These are phyloP conservation scores for Sarocladium brachiariae DNA, from an alignment of 2,329 filamentous ascomycete species.

Conservation along the genomic window DNA sequence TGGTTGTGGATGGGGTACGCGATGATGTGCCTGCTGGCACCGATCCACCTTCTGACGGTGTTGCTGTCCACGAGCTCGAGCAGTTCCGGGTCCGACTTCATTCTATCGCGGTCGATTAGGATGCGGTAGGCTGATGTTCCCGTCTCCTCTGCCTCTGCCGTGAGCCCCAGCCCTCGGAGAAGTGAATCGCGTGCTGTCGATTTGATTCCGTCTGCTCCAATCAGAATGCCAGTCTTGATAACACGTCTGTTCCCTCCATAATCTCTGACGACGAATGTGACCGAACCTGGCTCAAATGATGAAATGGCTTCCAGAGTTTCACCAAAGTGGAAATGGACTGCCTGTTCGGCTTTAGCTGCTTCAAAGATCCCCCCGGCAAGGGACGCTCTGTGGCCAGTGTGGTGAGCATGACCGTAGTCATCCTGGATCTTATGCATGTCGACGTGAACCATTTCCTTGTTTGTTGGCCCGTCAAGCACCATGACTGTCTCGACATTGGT, in stretches of 20 bases:
- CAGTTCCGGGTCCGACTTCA: constrained; percentile 61
- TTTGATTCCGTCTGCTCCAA: constrained; percentile 49
- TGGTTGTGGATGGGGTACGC: constrained; percentile 59
- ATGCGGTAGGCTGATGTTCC: constrained; percentile 49
- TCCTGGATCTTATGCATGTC: constrained; percentile 59
- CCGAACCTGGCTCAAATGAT: constrained; percentile 47
- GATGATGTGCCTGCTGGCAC: constrained; percentile 60
- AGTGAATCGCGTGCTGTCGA: constrained; percentile 41
- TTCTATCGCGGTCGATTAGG: constrained; percentile 46
- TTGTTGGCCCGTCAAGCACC: constrained; percentile 55
- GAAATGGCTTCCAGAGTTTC: constrained; percentile 47
- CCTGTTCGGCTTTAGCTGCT: constrained; percentile 56
- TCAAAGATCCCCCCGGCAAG: constrained; percentile 63
- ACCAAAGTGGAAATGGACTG: constrained; percentile 63
- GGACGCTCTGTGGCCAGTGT: constrained; percentile 69
- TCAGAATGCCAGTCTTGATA: constrained; percentile 41
- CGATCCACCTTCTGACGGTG: constrained; percentile 56
- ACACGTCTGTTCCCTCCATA: constrained; percentile 43
- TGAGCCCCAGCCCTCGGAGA: constrained; percentile 43
- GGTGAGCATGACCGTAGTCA: constrained; percentile 69
- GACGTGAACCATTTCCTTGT: constrained; percentile 65
- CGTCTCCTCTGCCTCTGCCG: constrained; percentile 39
- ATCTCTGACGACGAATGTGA: constrained; percentile 51
- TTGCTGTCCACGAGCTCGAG: constrained; percentile 51
- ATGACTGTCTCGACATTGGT: constrained; percentile 50